Evolutionary conservation across 768 basidiomycete genomes (phyloP).

Genomic region (Boletus pseudopeckii): DNA sequence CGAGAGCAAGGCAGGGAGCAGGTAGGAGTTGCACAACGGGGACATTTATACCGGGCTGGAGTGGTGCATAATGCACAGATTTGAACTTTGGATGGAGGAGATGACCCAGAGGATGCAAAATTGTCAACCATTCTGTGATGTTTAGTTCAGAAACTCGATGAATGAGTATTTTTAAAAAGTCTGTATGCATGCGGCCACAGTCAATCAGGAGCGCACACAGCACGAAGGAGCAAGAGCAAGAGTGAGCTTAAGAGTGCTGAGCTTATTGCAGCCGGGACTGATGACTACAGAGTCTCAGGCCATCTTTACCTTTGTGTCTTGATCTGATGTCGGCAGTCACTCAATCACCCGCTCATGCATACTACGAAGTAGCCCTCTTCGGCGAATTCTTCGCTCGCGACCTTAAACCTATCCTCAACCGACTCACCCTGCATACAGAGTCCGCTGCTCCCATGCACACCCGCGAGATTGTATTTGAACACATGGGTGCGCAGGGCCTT

Average conservation of each 20-base stretch:
- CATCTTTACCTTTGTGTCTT: not conserved
- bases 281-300: no score
- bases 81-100: slow-evolving; percentile 19
- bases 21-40: slow-evolving; percentile 65
- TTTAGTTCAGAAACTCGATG: not conserved
- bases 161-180: not conserved
- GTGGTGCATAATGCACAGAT: slow-evolving; percentile 52
- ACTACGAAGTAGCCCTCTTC: slow-evolving; percentile 82
- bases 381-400: slow-evolving; percentile 80
- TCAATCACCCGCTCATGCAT: slow-evolving; percentile 47
- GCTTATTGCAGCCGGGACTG: not conserved
- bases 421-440: slow-evolving; percentile 79
- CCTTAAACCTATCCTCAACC: slow-evolving; percentile 72
- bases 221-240: no score
- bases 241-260: no score
- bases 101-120: slow-evolving; percentile 9
- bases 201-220: not conserved
- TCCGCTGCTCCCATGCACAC: slow-evolving; percentile 70
- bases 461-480: slow-evolving; percentile 80
- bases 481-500: slow-evolving; percentile 61
- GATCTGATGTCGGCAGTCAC: slow-evolving; percentile 20
- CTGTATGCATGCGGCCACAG: not conserved
- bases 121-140: slow-evolving; percentile 7
- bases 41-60: slow-evolving; percentile 71
- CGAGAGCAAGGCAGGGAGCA: slow-evolving; percentile 71